Evolutionary conservation across 805 yeast species (phyloP).

Genomic region (Ogataea paradorogensis): DNA sequence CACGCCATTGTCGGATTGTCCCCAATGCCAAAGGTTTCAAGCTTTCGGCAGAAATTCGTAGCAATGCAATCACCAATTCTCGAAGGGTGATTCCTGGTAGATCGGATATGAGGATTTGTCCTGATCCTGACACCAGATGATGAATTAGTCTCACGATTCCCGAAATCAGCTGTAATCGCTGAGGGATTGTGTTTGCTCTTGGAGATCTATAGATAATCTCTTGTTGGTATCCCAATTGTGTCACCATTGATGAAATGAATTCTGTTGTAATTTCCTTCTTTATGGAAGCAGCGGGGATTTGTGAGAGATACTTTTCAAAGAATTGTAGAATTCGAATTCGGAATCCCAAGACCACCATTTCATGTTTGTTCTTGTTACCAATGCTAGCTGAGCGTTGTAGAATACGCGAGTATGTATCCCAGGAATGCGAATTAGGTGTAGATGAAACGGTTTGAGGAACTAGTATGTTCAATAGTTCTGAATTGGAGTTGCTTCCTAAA

Average conservation of each 20-base stretch:
- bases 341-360: conserved; percentile 40
- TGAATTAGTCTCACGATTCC: conserved; percentile 40
- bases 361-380: conserved; percentile 37
- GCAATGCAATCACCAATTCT: conserved; percentile 30
- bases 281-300: conserved; percentile 22
- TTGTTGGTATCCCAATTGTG: conserved; percentile 49
- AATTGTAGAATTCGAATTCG: conserved; percentile 45
- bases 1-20: conserved; percentile 23
- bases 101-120: conserved; percentile 24
- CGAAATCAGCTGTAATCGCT: conserved; percentile 41
- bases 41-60: conserved; percentile 33
- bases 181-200: conserved; percentile 37
- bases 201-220: conserved; percentile 43
- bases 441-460: conserved; percentile 34
- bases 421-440: conserved; percentile 27
- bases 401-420: conserved; percentile 22
- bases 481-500: conserved; percentile 49
- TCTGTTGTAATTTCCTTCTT: conserved; percentile 29
- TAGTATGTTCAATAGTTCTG: conserved; percentile 39
- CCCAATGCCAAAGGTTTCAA: conserved; percentile 27
- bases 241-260: conserved; percentile 39
- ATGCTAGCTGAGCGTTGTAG: conserved; percentile 13
- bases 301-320: conserved; percentile 44
- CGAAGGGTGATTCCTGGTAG: conserved; percentile 29
- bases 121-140: conserved; percentile 31